phyloP scores from a whole-genome alignment of 352 stramenopile species.

The Globisporangium carolinianum region DNA sequence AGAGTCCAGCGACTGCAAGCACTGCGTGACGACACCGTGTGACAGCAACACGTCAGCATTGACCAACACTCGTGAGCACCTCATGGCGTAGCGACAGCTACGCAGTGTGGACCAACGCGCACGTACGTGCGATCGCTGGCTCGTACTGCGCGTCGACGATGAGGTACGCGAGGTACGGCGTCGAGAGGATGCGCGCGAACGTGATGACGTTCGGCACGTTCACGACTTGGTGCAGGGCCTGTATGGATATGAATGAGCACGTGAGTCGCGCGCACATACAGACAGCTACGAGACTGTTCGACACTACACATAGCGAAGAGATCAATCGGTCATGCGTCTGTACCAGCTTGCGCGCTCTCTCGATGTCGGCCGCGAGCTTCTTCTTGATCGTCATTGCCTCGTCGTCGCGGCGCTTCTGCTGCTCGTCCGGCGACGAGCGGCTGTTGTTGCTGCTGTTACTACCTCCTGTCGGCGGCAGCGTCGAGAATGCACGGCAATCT shows the following conservation, averaged over 20 bases:
- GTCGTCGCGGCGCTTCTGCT: constrained; percentile 14
- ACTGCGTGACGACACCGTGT: constrained; percentile 22
- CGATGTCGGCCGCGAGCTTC: constrained; percentile 48
- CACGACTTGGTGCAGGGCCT: constrained; percentile 65
- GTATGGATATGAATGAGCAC: not conserved
- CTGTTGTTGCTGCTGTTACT: not conserved
- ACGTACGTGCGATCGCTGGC: constrained; percentile 60
- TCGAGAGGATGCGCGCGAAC: constrained; percentile 65
- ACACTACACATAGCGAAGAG: not conserved
- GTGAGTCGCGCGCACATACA: constrained; percentile 1
- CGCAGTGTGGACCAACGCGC: no score
- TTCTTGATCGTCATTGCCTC: constrained; percentile 29
- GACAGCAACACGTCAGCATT: not conserved
- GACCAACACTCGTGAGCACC: no score
- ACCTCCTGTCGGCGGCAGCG: not conserved
- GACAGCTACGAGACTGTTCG: not conserved
- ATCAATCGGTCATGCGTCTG: not conserved
- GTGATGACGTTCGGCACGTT: constrained; percentile 81
- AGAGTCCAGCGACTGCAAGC: constrained; percentile 59
- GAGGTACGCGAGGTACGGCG: constrained; percentile 68
- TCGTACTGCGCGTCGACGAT: constrained; percentile 63
- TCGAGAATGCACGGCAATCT: constrained; percentile 4
- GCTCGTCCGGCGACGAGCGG: constrained; percentile 7
- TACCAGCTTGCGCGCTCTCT: constrained; percentile 37
- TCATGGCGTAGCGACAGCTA: no score